Evolutionary conservation across 2,329 filamentous ascomycete species (phyloP), one percentile per base, ranked within the genome.

Genomic region (Aureobasidium sp.): DNA sequence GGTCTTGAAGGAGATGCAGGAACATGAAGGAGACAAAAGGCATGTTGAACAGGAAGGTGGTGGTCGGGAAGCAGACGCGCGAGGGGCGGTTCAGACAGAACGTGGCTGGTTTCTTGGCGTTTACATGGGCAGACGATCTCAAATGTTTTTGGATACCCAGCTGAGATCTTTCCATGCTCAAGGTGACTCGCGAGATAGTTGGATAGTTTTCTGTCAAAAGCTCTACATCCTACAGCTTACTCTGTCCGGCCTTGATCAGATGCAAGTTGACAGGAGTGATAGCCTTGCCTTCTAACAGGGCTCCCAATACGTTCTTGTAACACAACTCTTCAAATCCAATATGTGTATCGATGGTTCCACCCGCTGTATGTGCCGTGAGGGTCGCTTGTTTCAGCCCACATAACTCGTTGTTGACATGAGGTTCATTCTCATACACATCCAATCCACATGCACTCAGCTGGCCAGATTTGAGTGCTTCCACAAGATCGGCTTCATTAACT

Each of bases 401-500:
- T 27, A 78, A 63, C 62, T 77, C 73, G 32, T 74, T 69, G 67
- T 82, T 77, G 2, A 86, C 77, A 42, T 72, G 62, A 4, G 86
- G 85, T 70, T 89, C 86, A 64, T 79, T 50, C 39, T 44, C 47
- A 34, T 36, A 83, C 13, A 89, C 86, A 67, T 89, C 86, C 44
- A 89, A 72, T 0, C 83, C 86, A 0, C 81, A 82, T 0, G 80
- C 75, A 1, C 74, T 72, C 0, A 89, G 64, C 0, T 70, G 68
- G 0, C 81, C 82, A 3, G 71, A 68, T 59, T 85, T 80, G 14
- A 89, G 72, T 4, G 85, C 85, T 27, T 79, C 77, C 0, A 81
- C 80, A 7, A 90, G 73, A 13, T 85, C 85, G 4, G 82, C 80
- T 66, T 88, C 85, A 64, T 89, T 84, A 3, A 89, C 81, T 3